phyloP scores from a whole-genome alignment of 805 yeast species.

The Hermanozyma aechmeae region DNA sequence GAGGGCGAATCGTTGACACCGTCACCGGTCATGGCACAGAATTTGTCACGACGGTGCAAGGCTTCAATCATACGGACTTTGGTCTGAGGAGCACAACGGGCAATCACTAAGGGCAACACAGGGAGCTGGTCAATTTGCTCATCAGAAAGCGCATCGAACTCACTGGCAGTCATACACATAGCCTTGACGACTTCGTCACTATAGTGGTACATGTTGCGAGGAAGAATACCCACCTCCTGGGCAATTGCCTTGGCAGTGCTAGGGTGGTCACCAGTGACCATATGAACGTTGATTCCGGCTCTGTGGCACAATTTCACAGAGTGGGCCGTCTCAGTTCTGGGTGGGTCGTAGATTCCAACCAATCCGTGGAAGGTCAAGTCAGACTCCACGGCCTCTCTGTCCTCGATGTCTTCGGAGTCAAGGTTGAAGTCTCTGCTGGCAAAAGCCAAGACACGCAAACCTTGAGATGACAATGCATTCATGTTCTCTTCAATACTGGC shows the following conservation, averaged over 20 bases:
- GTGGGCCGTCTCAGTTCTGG: constrained; percentile 10
- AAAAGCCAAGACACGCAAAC: constrained; percentile 13
- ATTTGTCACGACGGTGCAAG: constrained; percentile 26
- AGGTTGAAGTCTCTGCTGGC: constrained; percentile 8
- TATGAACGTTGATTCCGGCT: constrained; percentile 13
- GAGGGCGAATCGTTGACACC: constrained; percentile 81
- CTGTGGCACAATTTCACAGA: constrained; percentile 12
- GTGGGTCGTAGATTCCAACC: constrained; percentile 15
- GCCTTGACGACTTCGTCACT: constrained; percentile 45
- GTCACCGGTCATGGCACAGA: constrained; percentile 41
- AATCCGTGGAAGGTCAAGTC: constrained; percentile 11
- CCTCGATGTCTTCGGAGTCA: constrained; percentile 5
- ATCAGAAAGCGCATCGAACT: constrained; percentile 22
- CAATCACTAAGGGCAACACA: constrained; percentile 30
- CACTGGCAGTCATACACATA: constrained; percentile 30
- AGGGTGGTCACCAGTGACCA: constrained; percentile 15
- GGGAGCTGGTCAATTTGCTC: constrained; percentile 27
- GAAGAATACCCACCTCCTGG: constrained; percentile 13
- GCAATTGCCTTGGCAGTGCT: constrained; percentile 14
- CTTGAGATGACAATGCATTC: constrained; percentile 12
- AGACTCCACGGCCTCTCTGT: constrained; percentile 11
- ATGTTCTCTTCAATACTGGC: constrained; percentile 8
- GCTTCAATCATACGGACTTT: constrained; percentile 35
- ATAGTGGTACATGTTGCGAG: constrained; percentile 43
- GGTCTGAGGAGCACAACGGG: constrained; percentile 33